Conservation (phyloP, 2,329 filamentous ascomycete genomes). For the Sarocladium brachiariae region DNA sequence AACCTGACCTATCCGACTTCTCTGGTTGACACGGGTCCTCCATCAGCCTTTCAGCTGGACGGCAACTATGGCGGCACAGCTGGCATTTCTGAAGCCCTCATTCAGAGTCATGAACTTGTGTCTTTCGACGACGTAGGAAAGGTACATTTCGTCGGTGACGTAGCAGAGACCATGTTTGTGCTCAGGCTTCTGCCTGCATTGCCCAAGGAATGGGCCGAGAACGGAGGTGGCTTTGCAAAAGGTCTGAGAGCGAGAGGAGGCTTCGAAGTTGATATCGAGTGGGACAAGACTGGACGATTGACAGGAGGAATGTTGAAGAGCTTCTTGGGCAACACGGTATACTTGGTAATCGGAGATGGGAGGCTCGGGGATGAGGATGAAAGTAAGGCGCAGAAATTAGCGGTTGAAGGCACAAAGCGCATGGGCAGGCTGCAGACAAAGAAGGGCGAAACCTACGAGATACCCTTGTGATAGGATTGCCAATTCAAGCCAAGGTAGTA, state of each 20-base stretch:
- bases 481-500: neutral
- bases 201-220: constrained; percentile 2
- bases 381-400: neutral
- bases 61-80: constrained; percentile 41
- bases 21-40: constrained; percentile 3
- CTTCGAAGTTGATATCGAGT: constrained; percentile 9
- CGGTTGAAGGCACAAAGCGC: neutral
- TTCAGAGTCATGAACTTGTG: constrained; percentile 28
- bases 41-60: constrained; percentile 37
- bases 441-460: neutral
- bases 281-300: constrained; percentile 4
- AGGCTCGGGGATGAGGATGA: neutral
- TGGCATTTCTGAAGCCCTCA: constrained; percentile 36
- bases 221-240: neutral
- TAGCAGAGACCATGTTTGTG: constrained; percentile 1
- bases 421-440: constrained; percentile 1
- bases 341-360: neutral
- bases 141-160: constrained; percentile 9
- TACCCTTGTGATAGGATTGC: neutral
- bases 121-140: neutral
- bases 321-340: constrained; percentile 5
- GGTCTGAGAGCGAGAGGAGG: constrained; percentile 8
- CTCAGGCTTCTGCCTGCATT: constrained; percentile 6
- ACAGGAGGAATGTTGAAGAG: constrained; percentile 4
- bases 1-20: constrained; percentile 27